Percentiles rank a stretch among this genome's conserved stretches.
Evolutionary conservation across 208 protist genomes (phyloP).

Genomic region (Histomonas meleagridis): DNA sequence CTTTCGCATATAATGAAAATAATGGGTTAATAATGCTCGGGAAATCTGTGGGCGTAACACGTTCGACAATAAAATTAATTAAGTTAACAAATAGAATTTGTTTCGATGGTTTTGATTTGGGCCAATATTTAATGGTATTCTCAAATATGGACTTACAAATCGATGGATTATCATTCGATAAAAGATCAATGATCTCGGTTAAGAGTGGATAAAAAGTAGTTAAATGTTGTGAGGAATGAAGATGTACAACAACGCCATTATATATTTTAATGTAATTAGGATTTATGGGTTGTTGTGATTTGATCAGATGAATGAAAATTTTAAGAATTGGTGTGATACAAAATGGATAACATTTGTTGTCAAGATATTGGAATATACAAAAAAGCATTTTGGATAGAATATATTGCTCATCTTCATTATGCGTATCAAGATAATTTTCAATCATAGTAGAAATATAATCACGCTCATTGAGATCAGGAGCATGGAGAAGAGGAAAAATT

Average conservation of each 20-base stretch:
- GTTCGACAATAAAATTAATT: constrained; percentile 4
- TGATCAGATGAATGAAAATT: not conserved
- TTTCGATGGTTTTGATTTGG: not conserved
- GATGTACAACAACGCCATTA: not conserved
- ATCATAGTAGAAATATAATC: not conserved
- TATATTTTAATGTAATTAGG: not conserved
- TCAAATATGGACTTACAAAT: not conserved
- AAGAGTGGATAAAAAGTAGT: not conserved
- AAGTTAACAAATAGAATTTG: not conserved
- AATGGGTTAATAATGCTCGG: not conserved
- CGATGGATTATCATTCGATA: not conserved
- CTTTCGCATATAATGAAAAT: not conserved
- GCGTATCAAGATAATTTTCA: not conserved
- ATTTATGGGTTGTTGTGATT: not conserved
- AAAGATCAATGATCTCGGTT: not conserved
- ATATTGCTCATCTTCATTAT: not conserved
- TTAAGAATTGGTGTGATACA: not conserved
- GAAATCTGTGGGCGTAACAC: not conserved
- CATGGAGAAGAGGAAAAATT: not conserved
- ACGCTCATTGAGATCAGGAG: not conserved
- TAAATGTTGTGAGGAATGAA: not conserved
- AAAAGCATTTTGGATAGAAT: not conserved
- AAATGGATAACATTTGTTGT: not conserved
- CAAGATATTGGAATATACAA: not conserved
- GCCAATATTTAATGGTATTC: not conserved